Base-by-base conservation (phyloP, 1,139 yeast genomes). In the Debaryomycetaceae sp. region DNA sequence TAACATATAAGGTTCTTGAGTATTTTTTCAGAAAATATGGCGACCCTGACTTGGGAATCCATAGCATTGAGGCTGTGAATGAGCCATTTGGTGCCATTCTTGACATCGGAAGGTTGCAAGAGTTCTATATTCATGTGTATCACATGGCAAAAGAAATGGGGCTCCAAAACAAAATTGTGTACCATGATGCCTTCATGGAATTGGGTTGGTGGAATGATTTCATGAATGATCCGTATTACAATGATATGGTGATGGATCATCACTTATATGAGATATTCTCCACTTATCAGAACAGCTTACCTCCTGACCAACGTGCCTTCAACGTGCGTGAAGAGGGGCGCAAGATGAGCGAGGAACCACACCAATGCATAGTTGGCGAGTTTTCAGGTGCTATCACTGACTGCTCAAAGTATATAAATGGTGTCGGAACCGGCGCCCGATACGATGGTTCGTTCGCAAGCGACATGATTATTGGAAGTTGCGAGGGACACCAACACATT, bases 351-450 rank as follows among this genome's bases (percentile, higher is more conserved):
- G 43, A 40, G 22, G 53, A 58, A 14, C 48, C 49, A 5, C 65
- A 60, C 39, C 37, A 47, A 36, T 48, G 56, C 38, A 49, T 62
- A 1, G 64, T 59, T 24, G 66, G 66, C 1, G 66, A 62, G 43
- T 61, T 60, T 46, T 56, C 64, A 1, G 66, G 63, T 1, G 66
- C 66, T 1, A 34, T 61, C 2, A 59, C 62, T 6, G 66, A 62
- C 45, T 62, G 66, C 42, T 53, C 66, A n/a, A 56, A 51, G 37
- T 58, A 57, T 43, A 49, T 62, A 24, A 62, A 61, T 48, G 66
- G 66, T 5, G 58, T 60, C 7, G 63, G 60, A 5, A 46, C 44
- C 7, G 66, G 66, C 2, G 49, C 61, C 6, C 42, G 66, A 34
- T 62, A 53, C 45, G 58, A 55, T 41, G 65, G 65, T 3, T 55